Evolutionary conservation across 352 stramenopile species (phyloP), one percentile per base, ranked within the genome.

Genomic region (Globisporangium splendens): DNA sequence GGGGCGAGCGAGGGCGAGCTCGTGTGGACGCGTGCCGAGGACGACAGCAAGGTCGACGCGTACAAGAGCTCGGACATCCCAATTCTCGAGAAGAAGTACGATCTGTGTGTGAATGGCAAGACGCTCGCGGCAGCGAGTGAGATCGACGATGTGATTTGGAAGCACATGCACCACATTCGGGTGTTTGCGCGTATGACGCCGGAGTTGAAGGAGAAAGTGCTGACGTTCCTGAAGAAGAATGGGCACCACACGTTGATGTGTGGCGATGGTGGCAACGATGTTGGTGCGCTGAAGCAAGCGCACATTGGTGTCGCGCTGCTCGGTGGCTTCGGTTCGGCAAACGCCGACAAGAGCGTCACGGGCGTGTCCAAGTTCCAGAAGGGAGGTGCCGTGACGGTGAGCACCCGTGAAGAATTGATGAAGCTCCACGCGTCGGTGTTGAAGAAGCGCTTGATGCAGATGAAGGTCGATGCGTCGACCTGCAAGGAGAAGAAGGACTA

Each of bases 191-290:
- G 97, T 49, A 97, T 98, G 73, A 98, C 94, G 11, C 97, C 97
- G 5, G 80, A 97, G 46, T 82, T 99, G 35, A 99, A 99, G 70
- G 96, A 99, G 80, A 88, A 88, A 56, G 86, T 99, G 17, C 70
- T 99, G 53, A 96, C 91, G 10, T 89, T 88, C 11, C 78, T 99
- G n/a, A 99, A 99, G 77, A 85, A 79, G 17, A 73, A 83, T 31
- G 97, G 96, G 0, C 75, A 91, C 51, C 79, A 91, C 54, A 98
- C 95, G 22, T 78, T 99, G 17, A 99, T 99, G 96, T 99, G 97
- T 54, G 97, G 97, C 56, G 97, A 99, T 62, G 97, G 97, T 54
- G 97, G 91, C 14, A 99, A 99, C 68, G 98, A 99, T 75, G 93
- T 99, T 7, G 95, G 95, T 50, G 94, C 94, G 2, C 69, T 98